Evolutionary conservation across 1,284 basidiomycete species (phyloP), one percentile per base, ranked within the genome.

Genomic region (Cutaneotrichosporon cavernicola): DNA sequence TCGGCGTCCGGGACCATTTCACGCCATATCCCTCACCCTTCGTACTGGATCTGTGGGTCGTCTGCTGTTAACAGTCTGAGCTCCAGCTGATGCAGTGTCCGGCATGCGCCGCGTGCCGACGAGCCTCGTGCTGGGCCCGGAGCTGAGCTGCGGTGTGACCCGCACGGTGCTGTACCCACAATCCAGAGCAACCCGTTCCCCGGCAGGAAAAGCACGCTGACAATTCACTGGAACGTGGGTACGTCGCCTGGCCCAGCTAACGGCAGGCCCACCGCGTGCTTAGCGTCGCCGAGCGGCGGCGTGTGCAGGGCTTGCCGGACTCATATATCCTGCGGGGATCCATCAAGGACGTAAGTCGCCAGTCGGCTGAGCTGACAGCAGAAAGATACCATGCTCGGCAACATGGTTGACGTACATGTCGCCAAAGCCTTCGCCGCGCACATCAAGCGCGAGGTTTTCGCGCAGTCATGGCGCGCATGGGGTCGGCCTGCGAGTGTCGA

Each of bases 271-370:
- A 66, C 14, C 65, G 73, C 7, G 65, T 62, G 2, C 68, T 75
- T 26, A 65, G 69, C 0, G 62, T 71, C 2, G 70, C 71, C 5
- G 73, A 75, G 46, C 53, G 73, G 2, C 72, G 71, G 32, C 64
- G 73, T 5, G 58, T 70, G 22, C 68, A 69, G 60, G 73, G 72
- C 3, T 65, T 73, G 22, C 73, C 72, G 4, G 73, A 75, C 55
- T 30, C 31, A 2, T 72, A 70, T 49, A 13, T n/a, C 6, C 60
- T 75, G 4, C 34, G 40, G 13, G 73, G 72, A 2, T 53, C 38
- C 2, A 62, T 65, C 0, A 30, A 57, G 0, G 69, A 72, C 16
- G 68, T 65, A 16, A 58, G 65, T 62, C 18, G 30, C 8, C 7
- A 7, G 18, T 6, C 34, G 40, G 18, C 21, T 5, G 31, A 18